Percentiles rank a stretch among this genome's conserved stretches.
phyloP scores from a whole-genome alignment of 2,329 filamentous ascomycete genomes.

The Colletotrichum eremochloae region DNA sequence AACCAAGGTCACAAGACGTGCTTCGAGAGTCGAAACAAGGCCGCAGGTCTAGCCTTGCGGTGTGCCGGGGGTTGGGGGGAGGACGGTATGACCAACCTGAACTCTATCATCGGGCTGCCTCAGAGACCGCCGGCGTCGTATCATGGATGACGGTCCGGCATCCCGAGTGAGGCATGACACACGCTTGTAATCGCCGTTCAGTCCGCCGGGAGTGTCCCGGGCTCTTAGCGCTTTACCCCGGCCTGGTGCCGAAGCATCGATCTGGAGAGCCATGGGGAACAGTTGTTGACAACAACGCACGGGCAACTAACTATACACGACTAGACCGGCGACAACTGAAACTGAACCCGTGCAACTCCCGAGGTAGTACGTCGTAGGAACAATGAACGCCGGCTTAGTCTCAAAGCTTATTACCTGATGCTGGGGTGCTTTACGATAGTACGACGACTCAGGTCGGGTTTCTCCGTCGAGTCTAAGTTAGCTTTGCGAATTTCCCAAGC shows the following conservation, averaged over 20 bases:
- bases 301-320: constrained; percentile 18
- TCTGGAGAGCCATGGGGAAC: constrained; percentile 34
- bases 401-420: constrained; percentile 7
- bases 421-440: constrained; percentile 11
- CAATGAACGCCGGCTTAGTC: constrained; percentile 17
- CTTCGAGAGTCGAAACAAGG: background rate
- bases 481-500: constrained; percentile 5
- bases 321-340: constrained; percentile 27
- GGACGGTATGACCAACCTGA: constrained; percentile 26
- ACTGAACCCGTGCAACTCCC: constrained; percentile 15
- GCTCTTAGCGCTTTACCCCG: constrained; percentile 16
- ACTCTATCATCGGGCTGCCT: constrained; percentile 12
- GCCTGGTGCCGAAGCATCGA: constrained; percentile 29
- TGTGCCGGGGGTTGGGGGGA: background rate
- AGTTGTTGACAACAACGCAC: constrained; percentile 23
- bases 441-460: constrained; percentile 15
- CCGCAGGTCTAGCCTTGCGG: constrained; percentile 18
- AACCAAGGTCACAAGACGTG: constrained; percentile 1
- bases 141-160: constrained; percentile 11
- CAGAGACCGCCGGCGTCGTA: constrained; percentile 15
- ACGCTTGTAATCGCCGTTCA: constrained; percentile 11
- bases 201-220: constrained; percentile 28
- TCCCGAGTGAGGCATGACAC: constrained; percentile 17
- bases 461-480: constrained; percentile 20
- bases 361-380: constrained; percentile 11